Evolutionary conservation across 371 early-diverging fungal species (phyloP), one percentile per base, ranked within the genome.

Genomic region (Rhizomucor miehei): DNA sequence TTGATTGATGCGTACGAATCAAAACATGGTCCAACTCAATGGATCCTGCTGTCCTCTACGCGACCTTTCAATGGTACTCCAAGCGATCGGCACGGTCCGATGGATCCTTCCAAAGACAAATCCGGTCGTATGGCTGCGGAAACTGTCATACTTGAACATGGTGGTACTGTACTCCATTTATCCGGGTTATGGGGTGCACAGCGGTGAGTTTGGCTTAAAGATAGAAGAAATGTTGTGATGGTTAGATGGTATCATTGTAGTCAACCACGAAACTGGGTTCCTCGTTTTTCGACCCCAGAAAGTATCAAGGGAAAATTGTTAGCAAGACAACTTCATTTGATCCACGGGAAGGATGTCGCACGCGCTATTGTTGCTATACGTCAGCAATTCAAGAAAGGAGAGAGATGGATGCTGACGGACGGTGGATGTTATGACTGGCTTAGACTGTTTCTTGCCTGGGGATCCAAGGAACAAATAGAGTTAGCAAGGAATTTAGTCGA

Each of bases 291-390:
- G 3, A 59, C 71, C 8, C 24, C 13, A 1, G 69, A 70, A 16
- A 67, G 67, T 0, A 55, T 77, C 17, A 59, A 59, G 9, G 56
- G 59, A 43, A 77, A 77, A 38, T 23, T 77, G 13, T 48, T 73
- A 21, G 21, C 44, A 13, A 66, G 77, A 3, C 77, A 71, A 45
- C 54, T 77, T 9, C 77, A 77, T 54, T 41, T 77, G 29, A 67
- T 77, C 45, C 77, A 77, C 41, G 77, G 77, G 14, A 60, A 67
- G 24, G 77, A 77, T 52, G 69, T 77, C 3, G 77, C 77, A 19
- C 55, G 71, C 6, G 62, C 71, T 6, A 69, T 77, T 41, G 19
- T 77, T 10, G 70, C 73, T 1, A 62, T 70, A 0, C 77, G 70
- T 49, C 10, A 57, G 1, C 54, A 70, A 1, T 68, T 67, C 20